A percentile compares a stretch with the other conserved stretches of the same genome.
Evolutionary conservation across 140 eudicot genomes (phyloP).

Genomic region (Cichorium intybus): DNA sequence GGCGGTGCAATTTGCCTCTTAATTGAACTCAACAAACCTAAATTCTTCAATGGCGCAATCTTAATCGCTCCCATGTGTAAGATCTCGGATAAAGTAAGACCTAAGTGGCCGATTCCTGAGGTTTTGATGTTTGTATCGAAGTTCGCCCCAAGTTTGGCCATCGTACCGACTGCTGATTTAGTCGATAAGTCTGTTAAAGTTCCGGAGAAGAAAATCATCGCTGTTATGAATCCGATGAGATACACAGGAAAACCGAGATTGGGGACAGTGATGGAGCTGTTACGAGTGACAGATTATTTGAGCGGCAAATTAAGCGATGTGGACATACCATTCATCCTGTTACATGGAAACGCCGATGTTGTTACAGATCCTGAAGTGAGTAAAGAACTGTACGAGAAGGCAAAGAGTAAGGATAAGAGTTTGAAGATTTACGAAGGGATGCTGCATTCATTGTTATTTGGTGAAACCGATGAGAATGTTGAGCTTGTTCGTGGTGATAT

Average conservation of each 20-base stretch:
- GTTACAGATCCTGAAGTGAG: conserved; percentile 90
- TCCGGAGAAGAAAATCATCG: conserved; percentile 52
- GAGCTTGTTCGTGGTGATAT: conserved; percentile 68
- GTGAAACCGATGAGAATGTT: conserved; percentile 83
- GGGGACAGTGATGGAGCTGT: conserved; percentile 71
- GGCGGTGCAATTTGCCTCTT: conserved; percentile 86
- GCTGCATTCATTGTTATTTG: conserved; percentile 94
- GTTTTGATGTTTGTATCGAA: conserved; percentile 53
- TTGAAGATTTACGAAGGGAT: conserved; percentile 76
- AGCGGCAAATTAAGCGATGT: conserved; percentile 44
- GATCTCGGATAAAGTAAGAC: conserved; percentile 67
- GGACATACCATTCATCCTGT: conserved; percentile 48
- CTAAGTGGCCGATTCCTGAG: conserved; percentile 90
- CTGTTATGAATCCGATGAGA: conserved; percentile 70
- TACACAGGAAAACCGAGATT: conserved; percentile 79
- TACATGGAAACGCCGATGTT: conserved; percentile 77
- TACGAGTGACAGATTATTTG: conserved; percentile 66
- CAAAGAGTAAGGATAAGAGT: conserved; percentile 68
- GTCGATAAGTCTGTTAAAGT: conserved; percentile 79
- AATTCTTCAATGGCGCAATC: conserved; percentile 56
- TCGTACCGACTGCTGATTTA: conserved; percentile 83
- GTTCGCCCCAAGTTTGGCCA: conserved; percentile 67
- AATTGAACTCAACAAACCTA: conserved; percentile 31
- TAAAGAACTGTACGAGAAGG: conserved; percentile 58
- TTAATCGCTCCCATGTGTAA: conserved; percentile 87